Evolutionary conservation across 2,329 filamentous ascomycete genomes (phyloP), one percentile per base, ranked within the genome.

Genomic region (Ophiocordyceps robertsii): DNA sequence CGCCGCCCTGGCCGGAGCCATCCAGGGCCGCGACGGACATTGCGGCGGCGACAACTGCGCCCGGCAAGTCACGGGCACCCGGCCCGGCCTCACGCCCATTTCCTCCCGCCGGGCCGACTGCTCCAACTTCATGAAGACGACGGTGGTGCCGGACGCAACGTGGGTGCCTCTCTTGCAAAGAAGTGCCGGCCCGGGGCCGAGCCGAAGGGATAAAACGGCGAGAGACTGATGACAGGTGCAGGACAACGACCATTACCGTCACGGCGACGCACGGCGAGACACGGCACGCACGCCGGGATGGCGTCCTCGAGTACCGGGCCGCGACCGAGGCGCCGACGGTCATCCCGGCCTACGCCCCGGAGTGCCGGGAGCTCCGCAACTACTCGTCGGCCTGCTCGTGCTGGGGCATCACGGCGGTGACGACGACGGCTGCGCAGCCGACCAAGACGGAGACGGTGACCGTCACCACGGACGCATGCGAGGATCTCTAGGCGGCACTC

Each of bases 341-440:
- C 39, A 51, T 66, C 43, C 66, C 66, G 39, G 52, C 58, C 43
- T 70, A 67, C 53, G 65, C 65, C 42, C 59, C 59, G 17, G 53
- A 53, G 37, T 68, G 64, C 54, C 51, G 54, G 42, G 47, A 54
- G 36, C 50, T 49, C 14, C 51, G 47, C 29, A 53, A 54, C 38
- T 69, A 66, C 56, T 55, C 62, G 29, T 63, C 64, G 32, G 66
- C 61, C 42, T 69, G 66, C 61, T 56, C 55, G 41, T 69, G 66
- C 62, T 69, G 59, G 56, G 65, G 65, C 39, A 58, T 69, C 54
- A 67, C 64, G 33, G 57, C 56, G 32, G 46, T 53, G 24, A 56
- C 61, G 38, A 59, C 55, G 44, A 67, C 65, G 11, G 64, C 59
- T 42, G 50, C 62, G 27, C 51, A 49, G 31, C 60, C 64, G 21